Base-by-base conservation (phyloP, 352 stramenopile species). In the Saprolegnia diclina region DNA sequence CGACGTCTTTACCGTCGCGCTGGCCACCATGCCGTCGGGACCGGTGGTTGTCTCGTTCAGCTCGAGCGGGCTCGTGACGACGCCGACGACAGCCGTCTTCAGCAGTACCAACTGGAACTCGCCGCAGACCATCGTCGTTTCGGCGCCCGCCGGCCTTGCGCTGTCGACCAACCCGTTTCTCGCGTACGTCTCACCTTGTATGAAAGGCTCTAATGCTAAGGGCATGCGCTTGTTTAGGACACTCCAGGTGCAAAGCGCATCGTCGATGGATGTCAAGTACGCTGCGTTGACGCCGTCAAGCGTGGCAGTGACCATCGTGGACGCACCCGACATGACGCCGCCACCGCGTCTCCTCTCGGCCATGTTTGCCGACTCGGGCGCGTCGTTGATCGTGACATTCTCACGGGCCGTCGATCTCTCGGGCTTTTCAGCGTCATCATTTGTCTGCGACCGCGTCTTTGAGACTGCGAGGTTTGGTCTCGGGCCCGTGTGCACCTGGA, bases 281-380 rank as follows among this genome's bases (percentile, higher is more conserved):
- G 64, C 48, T 1, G 29, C 26, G 4, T 72, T 79, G 35, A 67
- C 72, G 19, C 72, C 83, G 10, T 35, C 40, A 0, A 44, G 66
- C 11, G 38, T 85, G 13, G 75, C 54, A 37, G 81, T 89, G 16
- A 83, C 74, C 46, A 83, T 89, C 21, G 77, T 85, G 0, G 79
- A 89, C 52, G 87, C 79, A 1, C 85, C 80, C 48, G 81, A 89
- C 32, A 77, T 74, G 18, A 86, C 79, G 19, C 79, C 81, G 2
- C 77, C 81, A 52, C 81, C 81, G 1, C 86, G 82, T 44, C 69
- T 89, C 2, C 56, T 80, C 5, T 77, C 78, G 4, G 79, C 68
- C 5, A 84, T 81, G 64, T 87, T 89, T 65, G 7, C 83, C 11
- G 79, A 82, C 14, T 85, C 78, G 4, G 81, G 73, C 6, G 74